Conservation (phyloP, 306 rosid species). For the Abrus precatorius region DNA sequence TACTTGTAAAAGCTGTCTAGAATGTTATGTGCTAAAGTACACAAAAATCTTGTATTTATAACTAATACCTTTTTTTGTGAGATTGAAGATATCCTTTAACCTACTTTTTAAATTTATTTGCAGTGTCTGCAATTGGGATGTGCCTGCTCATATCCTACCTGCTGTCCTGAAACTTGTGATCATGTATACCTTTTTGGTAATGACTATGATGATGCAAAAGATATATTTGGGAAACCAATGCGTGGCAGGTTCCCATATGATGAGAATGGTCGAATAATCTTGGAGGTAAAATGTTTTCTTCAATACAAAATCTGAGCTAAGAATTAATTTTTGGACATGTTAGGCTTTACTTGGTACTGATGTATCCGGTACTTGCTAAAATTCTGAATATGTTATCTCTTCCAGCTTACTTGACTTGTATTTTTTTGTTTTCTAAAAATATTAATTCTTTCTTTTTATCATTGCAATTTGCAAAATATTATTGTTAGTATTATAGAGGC, state of each 20-base stretch:
- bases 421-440: conserved; percentile 22
- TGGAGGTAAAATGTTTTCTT: conserved; percentile 76
- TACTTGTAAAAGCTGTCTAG: conserved; percentile 11
- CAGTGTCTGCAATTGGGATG: conserved; percentile 90
- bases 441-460: conserved; percentile 10
- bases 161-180: conserved; percentile 90
- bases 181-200: conserved; percentile 91
- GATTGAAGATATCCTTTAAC: conserved; percentile 34
- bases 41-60: conserved; percentile 12
- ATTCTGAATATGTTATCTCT: conserved; percentile 17
- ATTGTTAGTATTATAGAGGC: conserved; percentile 7
- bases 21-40: neutral
- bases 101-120: conserved; percentile 23
- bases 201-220: conserved; percentile 95
- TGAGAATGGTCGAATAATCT: conserved; percentile 80
- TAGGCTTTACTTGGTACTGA: conserved; percentile 29
- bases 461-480: conserved; percentile 32
- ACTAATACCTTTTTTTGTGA: neutral
- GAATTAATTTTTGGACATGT: conserved; percentile 42
- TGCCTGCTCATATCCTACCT: conserved; percentile 70
- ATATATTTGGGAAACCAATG: conserved; percentile 87
- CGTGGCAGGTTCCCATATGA: conserved; percentile 93
- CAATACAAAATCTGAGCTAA: conserved; percentile 28
- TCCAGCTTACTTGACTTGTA: conserved; percentile 10
- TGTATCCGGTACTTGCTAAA: conserved; percentile 1